Evolutionary conservation across 805 yeast genomes (phyloP), one percentile per base, ranked within the genome.

Genomic region (Pichia manshurica): DNA sequence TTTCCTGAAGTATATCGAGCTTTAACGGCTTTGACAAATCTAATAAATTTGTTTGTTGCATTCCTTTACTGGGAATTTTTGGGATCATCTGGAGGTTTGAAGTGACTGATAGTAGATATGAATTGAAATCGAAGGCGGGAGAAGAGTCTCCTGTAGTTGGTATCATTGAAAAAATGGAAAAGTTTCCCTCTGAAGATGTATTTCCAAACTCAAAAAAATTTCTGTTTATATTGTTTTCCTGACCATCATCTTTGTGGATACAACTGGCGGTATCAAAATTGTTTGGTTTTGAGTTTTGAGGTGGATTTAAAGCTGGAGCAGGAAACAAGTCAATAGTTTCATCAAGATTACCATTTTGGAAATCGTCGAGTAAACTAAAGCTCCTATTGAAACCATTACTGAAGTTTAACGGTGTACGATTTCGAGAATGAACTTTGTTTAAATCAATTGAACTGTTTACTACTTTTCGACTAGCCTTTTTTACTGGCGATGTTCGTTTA

Each of bases 311-410:
- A 5, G 16, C 8, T 10, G 46, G 47, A 12, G 37, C 19, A 15
- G 45, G 12, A 20, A 47, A 21, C 20, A 47, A 21, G 7, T 33
- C 37, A 21, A 39, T 43, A 2, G 52, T 22, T 31, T 43, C 40
- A 6, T 37, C 41, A 7, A 6, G 4, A 46, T 59, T 55, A 9
- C 61, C 63, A 5, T 59, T 42, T 29, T 57, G 61, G 43, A 60
- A 63, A 48, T 63, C 67, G 47, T 63, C 66, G 42, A 63, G 48
- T 2, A 59, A 42, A 45, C 51, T 56, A 5, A 50, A 50, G 1
- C 39, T 32, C 5, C 33, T 44, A 5, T 28, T 29, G 5, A 33
- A 20, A n/a, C 16, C 3, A 22, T 15, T 12, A 32, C 20, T 3
- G 17, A 47, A 39, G 1, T 15, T 17, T 28, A 43, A 32, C 12